Base-by-base conservation (phyloP, 2,329 filamentous ascomycete genomes). In the Botrytis fabae region DNA sequence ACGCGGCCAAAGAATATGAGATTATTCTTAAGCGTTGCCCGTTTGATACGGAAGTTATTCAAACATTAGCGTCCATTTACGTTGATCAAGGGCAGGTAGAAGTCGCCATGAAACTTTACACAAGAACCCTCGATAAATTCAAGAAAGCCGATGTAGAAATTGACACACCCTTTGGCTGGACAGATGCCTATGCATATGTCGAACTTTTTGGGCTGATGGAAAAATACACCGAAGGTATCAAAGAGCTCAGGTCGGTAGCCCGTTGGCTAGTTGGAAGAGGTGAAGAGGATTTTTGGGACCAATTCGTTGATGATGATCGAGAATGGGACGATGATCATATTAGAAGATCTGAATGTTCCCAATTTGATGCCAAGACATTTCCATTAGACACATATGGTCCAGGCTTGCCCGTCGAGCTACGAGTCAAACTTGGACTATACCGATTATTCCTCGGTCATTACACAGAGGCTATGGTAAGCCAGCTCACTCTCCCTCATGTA, bases 321-420 rank as follows among this genome's bases (percentile, higher is more conserved):
- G 96, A 99, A 82, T 99, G 94, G 89, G 96, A 99, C 80, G 82
- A 88, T 8, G 87, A 91, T 62, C 89, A 94, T 79, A 85, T 87
- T 32, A 91, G 96, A 74, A 90, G 95, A 73, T 81, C 84, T 2
- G 82, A 86, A 73, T 86, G 93, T 8, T 81, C 87, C 2, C 87
- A 87, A 1, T 97, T 92, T 80, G 82, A 85, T 14, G 84, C 86
- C 7, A 86, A 83, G 4, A 82, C 82, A 62, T 89, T 89, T 79
- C 84, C 86, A 1, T 79, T 83, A 6, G 84, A 86, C 9, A 84
- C 86, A 0, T 97, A 97, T 80, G 94, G 93, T 0, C 82, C 86
- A 57, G 89, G 90, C 1, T 84, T 98, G 57, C 95, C 95, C 0
- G 81, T 95, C 8, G 94, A 98, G 77, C 85, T 99, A 60, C 90